Conservation (phyloP, 768 basidiomycete genomes). For the Agaricus blazei region DNA sequence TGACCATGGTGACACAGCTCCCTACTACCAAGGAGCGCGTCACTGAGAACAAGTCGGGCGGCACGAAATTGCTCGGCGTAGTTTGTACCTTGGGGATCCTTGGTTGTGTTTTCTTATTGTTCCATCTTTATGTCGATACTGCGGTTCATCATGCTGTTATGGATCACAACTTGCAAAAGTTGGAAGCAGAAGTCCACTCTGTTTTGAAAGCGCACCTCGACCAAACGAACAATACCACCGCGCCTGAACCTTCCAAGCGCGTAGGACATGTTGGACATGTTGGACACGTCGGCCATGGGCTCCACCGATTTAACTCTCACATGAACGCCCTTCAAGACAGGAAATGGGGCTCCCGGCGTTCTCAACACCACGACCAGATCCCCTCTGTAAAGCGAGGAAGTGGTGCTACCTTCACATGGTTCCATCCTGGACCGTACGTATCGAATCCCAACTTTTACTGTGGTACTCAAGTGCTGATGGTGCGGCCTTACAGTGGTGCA, state of each 20-base stretch:
- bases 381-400: conserved; percentile 2
- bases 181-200: conserved; percentile 5
- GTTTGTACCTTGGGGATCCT: conserved; percentile 5
- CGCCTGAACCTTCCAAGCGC: background rate
- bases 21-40: background rate
- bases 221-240: background rate
- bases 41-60: background rate
- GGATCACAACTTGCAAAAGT: background rate
- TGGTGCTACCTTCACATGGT: conserved; percentile 20
- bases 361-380: conserved; percentile 10
- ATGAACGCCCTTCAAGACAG: conserved; percentile 6
- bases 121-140: conserved; percentile 5
- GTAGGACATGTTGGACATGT: background rate
- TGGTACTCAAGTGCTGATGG: background rate
- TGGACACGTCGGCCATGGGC: background rate
- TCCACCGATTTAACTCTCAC: background rate
- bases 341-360: conserved; percentile 7
- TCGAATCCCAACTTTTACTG: background rate
- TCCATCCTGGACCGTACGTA: conserved; percentile 24
- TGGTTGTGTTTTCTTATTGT: conserved; percentile 7
- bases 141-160: conserved; percentile 2
- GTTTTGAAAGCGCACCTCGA: background rate
- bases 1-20: background rate
- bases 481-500: conserved; percentile 29
- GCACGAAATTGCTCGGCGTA: background rate